These are phyloP conservation scores for Hemisphaericaspora lyxosophila DNA, from an alignment of 1,139 yeast genomes.

Conservation along the genomic window DNA sequence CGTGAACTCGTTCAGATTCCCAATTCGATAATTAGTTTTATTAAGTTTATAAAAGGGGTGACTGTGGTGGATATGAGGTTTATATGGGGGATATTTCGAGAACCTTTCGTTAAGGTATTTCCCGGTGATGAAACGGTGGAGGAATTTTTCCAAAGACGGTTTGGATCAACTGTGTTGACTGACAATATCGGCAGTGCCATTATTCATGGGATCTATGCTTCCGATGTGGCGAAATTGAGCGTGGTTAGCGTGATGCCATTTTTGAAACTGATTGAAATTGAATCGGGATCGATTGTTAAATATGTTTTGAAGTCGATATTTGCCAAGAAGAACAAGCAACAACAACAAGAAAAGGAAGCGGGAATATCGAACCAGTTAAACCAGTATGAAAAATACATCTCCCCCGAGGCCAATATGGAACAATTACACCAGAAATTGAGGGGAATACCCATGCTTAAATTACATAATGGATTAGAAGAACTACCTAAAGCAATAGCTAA, in stretches of 20 bases:
- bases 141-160: conserved; percentile 64
- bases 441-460: conserved; percentile 52
- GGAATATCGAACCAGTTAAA: conserved; percentile 19
- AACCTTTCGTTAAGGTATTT: conserved; percentile 37
- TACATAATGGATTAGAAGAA: conserved; percentile 53
- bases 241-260: conserved; percentile 55
- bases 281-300: conserved; percentile 58
- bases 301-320: conserved; percentile 21
- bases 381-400: conserved; percentile 32
- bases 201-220: conserved; percentile 89
- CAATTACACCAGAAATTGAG: conserved; percentile 37
- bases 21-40: conserved; percentile 35
- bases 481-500: conserved; percentile 45
- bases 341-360: conserved; percentile 4
- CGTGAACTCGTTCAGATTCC: conserved; percentile 54
- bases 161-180: conserved; percentile 56
- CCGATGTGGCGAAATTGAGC: conserved; percentile 69
- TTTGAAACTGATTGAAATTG: conserved; percentile 56
- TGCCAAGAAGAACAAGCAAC: conserved; percentile 9
- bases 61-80: conserved; percentile 15
- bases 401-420: conserved; percentile 38
- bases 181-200: conserved; percentile 76
- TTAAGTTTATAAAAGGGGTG: conserved; percentile 37
- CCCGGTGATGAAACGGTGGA: conserved; percentile 69
- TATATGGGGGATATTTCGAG: conserved; percentile 36